Evolutionary conservation across 2,329 filamentous ascomycete species (phyloP).

Genomic region (Aspergillus awamori): DNA sequence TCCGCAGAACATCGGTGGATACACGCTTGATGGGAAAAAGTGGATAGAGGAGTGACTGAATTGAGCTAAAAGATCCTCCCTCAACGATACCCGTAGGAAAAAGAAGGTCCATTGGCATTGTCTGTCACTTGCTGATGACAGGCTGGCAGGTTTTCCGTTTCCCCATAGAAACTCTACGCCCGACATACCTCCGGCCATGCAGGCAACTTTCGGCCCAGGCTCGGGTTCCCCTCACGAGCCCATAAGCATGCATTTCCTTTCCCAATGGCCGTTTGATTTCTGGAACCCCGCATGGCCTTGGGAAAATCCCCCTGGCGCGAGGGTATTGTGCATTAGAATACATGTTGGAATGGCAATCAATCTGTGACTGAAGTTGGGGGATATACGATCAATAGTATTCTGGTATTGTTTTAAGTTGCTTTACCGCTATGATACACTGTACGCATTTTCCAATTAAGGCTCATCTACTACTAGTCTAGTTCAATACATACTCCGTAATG

Average conservation of each 20-base stretch:
- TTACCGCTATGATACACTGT: no score
- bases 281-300: slow-evolving; percentile 2
- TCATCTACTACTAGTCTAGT: no score
- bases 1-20: not conserved
- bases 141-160: not conserved
- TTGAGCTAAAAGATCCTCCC: slow-evolving; percentile 1
- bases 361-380: not conserved
- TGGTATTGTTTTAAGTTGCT: no score
- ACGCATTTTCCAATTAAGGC: no score
- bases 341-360: not conserved
- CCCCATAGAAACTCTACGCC: not conserved
- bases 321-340: not conserved
- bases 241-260: not conserved
- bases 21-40: no score
- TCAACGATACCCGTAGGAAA: no score
- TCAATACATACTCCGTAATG: not conserved
- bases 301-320: not conserved
- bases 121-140: not conserved
- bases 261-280: not conserved
- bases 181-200: not conserved
- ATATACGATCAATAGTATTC: not conserved
- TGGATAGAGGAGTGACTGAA: not conserved
- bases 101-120: not conserved
- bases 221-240: slow-evolving; percentile 7
- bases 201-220: slow-evolving; percentile 2